These are phyloP conservation scores for Gastrolobium bilobum DNA, from an alignment of 306 rosid species.

Conservation along the genomic window DNA sequence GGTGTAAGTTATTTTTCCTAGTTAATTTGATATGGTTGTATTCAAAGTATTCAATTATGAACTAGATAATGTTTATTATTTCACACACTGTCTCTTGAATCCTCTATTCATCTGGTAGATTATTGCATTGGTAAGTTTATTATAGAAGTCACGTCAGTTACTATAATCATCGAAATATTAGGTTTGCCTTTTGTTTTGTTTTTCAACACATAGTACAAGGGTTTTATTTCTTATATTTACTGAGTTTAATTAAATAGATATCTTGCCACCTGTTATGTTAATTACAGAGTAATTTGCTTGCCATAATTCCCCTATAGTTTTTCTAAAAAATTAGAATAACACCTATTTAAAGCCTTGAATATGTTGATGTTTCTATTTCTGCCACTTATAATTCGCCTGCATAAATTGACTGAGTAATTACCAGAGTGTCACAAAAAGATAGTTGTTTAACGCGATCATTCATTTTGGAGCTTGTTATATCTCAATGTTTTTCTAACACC, in stretches of 20 bases:
- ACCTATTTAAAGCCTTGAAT: conserved; percentile 13
- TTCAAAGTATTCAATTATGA: not conserved
- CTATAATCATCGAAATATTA: conserved; percentile 14
- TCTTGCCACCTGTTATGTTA: conserved; percentile 16
- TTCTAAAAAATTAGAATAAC: not conserved
- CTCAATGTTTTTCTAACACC: conserved; percentile 3
- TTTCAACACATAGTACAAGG: not conserved
- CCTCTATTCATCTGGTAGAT: conserved; percentile 18
- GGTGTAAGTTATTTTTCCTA: not conserved
- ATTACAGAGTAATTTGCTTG: conserved; percentile 10
- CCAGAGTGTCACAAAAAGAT: conserved; percentile 33
- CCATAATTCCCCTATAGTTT: not conserved
- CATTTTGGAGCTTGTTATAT: conserved; percentile 10
- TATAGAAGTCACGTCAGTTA: conserved; percentile 24
- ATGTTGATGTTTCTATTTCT: conserved; percentile 14
- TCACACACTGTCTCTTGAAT: conserved; percentile 13
- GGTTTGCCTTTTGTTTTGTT: conserved; percentile 29
- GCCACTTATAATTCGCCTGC: not conserved
- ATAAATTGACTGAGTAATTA: not conserved
- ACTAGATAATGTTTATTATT: conserved; percentile 3
- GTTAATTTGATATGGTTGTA: conserved; percentile 10
- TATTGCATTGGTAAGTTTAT: conserved; percentile 1
- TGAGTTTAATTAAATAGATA: not conserved
- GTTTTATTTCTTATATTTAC: conserved; percentile 19
- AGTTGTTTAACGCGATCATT: conserved; percentile 27